Conservation (phyloP, 192 early-diverging fungal genomes). For the Phycomyces nitens region DNA sequence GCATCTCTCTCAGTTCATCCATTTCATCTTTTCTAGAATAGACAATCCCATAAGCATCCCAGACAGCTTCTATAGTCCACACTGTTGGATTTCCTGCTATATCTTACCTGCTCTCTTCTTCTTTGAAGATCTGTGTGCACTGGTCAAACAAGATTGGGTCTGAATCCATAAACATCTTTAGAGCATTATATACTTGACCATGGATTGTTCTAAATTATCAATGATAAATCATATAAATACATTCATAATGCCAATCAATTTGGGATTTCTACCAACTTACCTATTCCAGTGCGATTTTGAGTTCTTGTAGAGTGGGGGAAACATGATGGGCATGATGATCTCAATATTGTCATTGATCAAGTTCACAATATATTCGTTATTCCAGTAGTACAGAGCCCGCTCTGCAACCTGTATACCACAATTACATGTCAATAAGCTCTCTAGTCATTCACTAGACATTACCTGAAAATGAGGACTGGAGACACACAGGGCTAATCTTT, state of each 20-base stretch:
- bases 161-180: slow-evolving; percentile 97
- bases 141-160: slow-evolving; percentile 95
- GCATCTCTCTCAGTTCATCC: background rate
- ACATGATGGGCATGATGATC: slow-evolving; percentile 92
- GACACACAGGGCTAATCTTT: slow-evolving; percentile 88
- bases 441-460: background rate
- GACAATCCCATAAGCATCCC: background rate
- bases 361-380: slow-evolving; percentile 97
- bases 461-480: slow-evolving; percentile 98
- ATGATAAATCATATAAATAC: background rate
- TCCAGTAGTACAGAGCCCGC: slow-evolving; percentile 97
- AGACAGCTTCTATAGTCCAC: background rate
- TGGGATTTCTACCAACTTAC: slow-evolving; percentile 38
- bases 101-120: slow-evolving; percentile 77
- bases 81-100: background rate
- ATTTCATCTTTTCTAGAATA: background rate
- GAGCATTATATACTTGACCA: slow-evolving; percentile 92
- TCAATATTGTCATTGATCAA: slow-evolving; percentile 92
- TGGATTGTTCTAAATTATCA: slow-evolving; percentile 75
- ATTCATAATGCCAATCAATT: background rate
- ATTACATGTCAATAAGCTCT: background rate
- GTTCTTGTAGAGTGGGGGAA: slow-evolving; percentile 89
- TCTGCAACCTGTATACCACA: slow-evolving; percentile 79
- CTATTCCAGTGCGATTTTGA: slow-evolving; percentile 98
- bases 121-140: slow-evolving; percentile 91